These are phyloP conservation scores for Candida quercuum DNA, from an alignment of 805 yeast species.

Conservation along the genomic window DNA sequence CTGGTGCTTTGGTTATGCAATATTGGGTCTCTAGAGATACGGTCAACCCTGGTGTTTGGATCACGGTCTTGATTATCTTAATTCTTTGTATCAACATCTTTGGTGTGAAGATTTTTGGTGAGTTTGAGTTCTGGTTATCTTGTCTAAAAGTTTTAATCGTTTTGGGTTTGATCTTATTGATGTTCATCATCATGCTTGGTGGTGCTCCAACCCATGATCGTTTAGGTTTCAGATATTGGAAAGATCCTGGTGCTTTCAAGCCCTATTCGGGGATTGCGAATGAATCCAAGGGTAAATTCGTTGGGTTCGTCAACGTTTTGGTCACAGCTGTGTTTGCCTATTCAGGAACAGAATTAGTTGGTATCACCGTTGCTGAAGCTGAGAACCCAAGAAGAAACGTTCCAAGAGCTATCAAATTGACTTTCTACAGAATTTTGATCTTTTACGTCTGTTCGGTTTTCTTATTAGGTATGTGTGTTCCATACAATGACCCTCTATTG, in stretches of 20 bases:
- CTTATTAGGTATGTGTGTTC: constrained; percentile 63
- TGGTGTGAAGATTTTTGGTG: constrained; percentile 53
- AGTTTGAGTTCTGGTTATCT: constrained; percentile 47
- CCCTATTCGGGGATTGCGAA: constrained; percentile 36
- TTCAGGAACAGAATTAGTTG: constrained; percentile 65
- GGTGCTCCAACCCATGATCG: constrained; percentile 76
- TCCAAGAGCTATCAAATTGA: constrained; percentile 66
- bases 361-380: constrained; percentile 71
- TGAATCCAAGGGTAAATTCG: constrained; percentile 50
- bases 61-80: constrained; percentile 33
- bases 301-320: constrained; percentile 55
- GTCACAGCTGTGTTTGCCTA: constrained; percentile 67
- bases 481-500: constrained; percentile 48
- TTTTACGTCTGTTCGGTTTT: constrained; percentile 60
- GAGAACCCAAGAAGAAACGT: constrained; percentile 62
- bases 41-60: constrained; percentile 58
- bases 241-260: constrained; percentile 60
- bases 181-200: constrained; percentile 65
- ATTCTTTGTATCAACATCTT: constrained; percentile 45
- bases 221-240: constrained; percentile 68
- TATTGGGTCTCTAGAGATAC: constrained; percentile 41
- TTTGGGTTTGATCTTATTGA: constrained; percentile 56
- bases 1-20: constrained; percentile 45
- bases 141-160: constrained; percentile 48
- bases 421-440: constrained; percentile 61